Percentiles rank a stretch among this genome's conserved stretches.
phyloP scores from a whole-genome alignment of 352 stramenopile genomes.

The Aphanomyces astaci region DNA sequence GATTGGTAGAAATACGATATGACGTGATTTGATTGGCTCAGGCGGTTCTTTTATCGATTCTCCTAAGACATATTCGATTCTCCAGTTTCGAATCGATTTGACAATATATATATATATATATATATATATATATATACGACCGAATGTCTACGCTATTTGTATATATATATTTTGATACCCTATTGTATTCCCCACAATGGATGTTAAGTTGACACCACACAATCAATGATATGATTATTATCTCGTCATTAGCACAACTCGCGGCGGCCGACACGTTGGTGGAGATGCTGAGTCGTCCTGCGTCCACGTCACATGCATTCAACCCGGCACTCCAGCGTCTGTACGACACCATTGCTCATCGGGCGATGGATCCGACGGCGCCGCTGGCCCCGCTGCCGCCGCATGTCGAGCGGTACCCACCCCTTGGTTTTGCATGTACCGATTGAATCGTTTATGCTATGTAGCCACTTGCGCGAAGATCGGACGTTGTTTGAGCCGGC shows the following conservation, averaged over 20 bases:
- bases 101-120: no score
- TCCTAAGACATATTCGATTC: no score
- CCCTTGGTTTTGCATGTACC: constrained; percentile 29
- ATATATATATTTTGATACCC: no score
- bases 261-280: constrained; percentile 55
- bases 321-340: constrained; percentile 68
- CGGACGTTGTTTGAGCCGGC: neutral
- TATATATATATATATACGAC: no score
- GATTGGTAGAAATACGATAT: no score
- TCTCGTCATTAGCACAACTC: constrained; percentile 49
- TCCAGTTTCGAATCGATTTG: no score
- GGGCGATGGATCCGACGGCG: constrained; percentile 46
- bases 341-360: constrained; percentile 51
- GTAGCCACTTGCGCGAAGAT: constrained; percentile 22
- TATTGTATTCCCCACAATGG: neutral
- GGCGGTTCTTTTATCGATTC: no score
- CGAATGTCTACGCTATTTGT: no score
- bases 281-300: constrained; percentile 56
- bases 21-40: no score
- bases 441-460: constrained; percentile 56
- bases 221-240: no score
- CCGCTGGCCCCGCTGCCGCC: constrained; percentile 39
- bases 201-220: neutral
- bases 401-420: constrained; percentile 40
- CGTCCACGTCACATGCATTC: constrained; percentile 43